Evolutionary conservation across 345 rosid genomes (phyloP).

Genomic region (Cochlearia excelsa): DNA sequence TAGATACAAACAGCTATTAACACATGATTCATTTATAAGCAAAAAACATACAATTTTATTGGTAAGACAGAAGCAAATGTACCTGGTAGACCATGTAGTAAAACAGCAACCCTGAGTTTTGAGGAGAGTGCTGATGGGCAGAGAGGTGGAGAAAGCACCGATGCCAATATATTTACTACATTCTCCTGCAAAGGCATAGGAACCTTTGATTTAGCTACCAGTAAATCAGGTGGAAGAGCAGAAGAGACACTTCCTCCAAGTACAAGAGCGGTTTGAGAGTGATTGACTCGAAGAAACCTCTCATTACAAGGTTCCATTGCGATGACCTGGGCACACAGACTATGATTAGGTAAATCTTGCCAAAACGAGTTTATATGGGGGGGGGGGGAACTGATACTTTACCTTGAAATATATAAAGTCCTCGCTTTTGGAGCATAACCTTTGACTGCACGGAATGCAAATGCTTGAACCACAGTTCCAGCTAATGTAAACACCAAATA

Average conservation of each 20-base stretch:
- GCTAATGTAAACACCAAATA: constrained; percentile 54
- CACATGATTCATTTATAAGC: constrained; percentile 8
- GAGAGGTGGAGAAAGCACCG: constrained; percentile 73
- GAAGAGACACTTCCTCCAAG: constrained; percentile 84
- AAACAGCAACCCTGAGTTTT: constrained; percentile 86
- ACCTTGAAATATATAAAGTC: constrained; percentile 77
- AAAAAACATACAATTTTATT: not conserved
- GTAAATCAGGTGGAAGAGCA: constrained; percentile 70
- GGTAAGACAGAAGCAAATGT: constrained; percentile 6
- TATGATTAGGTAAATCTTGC: constrained; percentile 25
- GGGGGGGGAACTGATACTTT: constrained; percentile 6
- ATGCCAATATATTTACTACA: constrained; percentile 61
- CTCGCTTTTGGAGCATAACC: constrained; percentile 35
- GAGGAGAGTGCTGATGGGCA: constrained; percentile 80
- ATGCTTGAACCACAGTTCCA: constrained; percentile 77
- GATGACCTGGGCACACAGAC: constrained; percentile 59
- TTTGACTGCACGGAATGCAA: constrained; percentile 71
- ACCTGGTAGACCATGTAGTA: constrained; percentile 77
- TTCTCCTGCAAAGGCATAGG: constrained; percentile 62
- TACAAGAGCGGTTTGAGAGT: constrained; percentile 81
- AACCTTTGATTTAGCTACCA: constrained; percentile 49
- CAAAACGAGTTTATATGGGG: constrained; percentile 2
- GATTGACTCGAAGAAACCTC: constrained; percentile 66
- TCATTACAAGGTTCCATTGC: constrained; percentile 91
- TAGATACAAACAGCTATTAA: constrained; percentile 8